Base-by-base conservation (phyloP, 2,329 filamentous ascomycete species). In the Ophioceras dolichostomum region DNA sequence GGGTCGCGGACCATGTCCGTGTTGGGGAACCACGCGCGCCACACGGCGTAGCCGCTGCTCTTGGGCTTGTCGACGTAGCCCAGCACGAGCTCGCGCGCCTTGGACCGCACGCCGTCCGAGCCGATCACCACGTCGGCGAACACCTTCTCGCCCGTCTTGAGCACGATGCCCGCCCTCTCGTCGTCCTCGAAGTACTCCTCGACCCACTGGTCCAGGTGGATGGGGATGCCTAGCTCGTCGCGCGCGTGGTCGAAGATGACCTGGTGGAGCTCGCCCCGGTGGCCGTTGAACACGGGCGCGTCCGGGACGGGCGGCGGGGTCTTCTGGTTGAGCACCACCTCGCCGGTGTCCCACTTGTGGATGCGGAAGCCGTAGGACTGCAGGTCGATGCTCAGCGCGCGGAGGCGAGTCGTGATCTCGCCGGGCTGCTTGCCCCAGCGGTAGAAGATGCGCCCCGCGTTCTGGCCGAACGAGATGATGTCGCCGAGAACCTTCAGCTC, bases 391-490 rank as follows among this genome's bases (percentile, higher is more conserved):
- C 65, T 70, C 7, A 75, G 51, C 1, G 58, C 52, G 65, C 51
- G 1, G 27, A 37, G 19, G 18, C 29, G 19, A 19, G 31, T 19
- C 28, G 28, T 19, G n/a, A 37, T 21, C 19, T n/a, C 18, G 10
- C 36, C 36, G 13, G 33, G 21, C 3, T 34, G 14, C 12, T 13
- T 22, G 8, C 56, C 58, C 74, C 75, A 80, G 4, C 74, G 66
- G 37, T 68, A 51, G 47, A 77, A 75, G 45, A 79, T 77, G 29
- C 73, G 67, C 1, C 72, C 71, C 10, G 63, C 71, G 44, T 79
- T 79, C 34, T 69, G 61, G 2, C 73, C 73, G 43, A 76, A 76
- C 10, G 68, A 71, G 43, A 77, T 78, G 43, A 78, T 76, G 54
- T 78, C 70, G 37, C 74, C 75, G 0, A 79, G 62, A 4, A 61